These are phyloP conservation scores for Amanita rubescens DNA, from an alignment of 768 basidiomycete genomes.

Conservation along the genomic window DNA sequence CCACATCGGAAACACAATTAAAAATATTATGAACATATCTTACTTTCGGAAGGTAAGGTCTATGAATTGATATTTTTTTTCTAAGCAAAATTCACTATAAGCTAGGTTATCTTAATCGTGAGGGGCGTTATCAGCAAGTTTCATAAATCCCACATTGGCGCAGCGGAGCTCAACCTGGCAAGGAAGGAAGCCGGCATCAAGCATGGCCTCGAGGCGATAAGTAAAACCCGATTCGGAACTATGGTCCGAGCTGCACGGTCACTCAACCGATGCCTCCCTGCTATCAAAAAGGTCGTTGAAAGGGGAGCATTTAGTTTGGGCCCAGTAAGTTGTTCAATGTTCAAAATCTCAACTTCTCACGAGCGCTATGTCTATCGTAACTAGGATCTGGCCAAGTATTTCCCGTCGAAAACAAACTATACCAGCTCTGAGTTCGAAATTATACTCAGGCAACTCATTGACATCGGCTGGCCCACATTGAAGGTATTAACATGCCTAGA, in stretches of 20 bases:
- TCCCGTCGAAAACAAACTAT: slow-evolving; percentile 2
- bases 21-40: slow-evolving; percentile 17
- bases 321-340: slow-evolving; percentile 4
- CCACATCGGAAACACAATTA: slow-evolving; percentile 18
- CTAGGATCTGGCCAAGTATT: neutral
- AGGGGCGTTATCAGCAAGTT: slow-evolving; percentile 16
- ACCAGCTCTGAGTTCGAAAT: slow-evolving; percentile 12
- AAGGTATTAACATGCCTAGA: slow-evolving; percentile 21
- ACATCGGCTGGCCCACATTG: slow-evolving; percentile 10
- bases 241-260: slow-evolving; percentile 13
- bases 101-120: slow-evolving; percentile 10
- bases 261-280: slow-evolving; percentile 13
- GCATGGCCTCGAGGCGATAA: slow-evolving; percentile 16
- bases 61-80: neutral
- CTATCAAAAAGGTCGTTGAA: slow-evolving; percentile 13
- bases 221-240: slow-evolving; percentile 19
- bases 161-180: slow-evolving; percentile 11
- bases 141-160: slow-evolving; percentile 14
- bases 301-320: slow-evolving; percentile 11
- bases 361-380: no score
- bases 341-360: no score
- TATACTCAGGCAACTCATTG: slow-evolving; percentile 11
- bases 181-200: slow-evolving; percentile 8
- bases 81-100: neutral
- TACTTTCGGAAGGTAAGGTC: slow-evolving; percentile 10